Evolutionary conservation across 2,329 filamentous ascomycete genomes (phyloP).

Genomic region (Fusarium sp.): DNA sequence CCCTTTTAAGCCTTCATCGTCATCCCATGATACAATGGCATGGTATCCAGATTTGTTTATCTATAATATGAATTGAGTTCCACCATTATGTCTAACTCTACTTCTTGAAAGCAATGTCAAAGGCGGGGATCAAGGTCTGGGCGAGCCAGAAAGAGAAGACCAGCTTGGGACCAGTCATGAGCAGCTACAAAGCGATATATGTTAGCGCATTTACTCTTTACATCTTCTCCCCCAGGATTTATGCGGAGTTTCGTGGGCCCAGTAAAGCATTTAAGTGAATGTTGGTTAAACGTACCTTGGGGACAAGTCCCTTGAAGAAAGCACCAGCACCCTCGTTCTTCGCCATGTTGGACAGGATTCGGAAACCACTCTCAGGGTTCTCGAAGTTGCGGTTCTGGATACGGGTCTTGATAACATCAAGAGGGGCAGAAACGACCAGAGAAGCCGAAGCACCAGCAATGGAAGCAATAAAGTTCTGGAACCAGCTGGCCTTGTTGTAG

Average conservation of each 20-base stretch:
- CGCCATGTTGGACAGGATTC: constrained; percentile 92
- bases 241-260: constrained; percentile 13
- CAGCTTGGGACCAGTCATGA: constrained; percentile 99
- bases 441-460: constrained; percentile 95
- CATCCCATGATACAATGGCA: constrained; percentile 14
- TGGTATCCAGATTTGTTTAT: constrained; percentile 37
- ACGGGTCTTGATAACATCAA: constrained; percentile 98
- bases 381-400: constrained; percentile 99
- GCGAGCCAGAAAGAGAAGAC: constrained; percentile 99
- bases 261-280: neutral
- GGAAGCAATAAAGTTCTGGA: constrained; percentile 97
- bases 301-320: constrained; percentile 98
- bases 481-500: constrained; percentile 95
- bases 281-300: constrained; percentile 73
- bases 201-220: constrained; percentile 20
- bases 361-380: constrained; percentile 93
- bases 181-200: constrained; percentile 66
- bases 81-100: constrained; percentile 24
- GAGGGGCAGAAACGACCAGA: constrained; percentile 93
- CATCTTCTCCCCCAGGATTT: neutral
- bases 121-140: constrained; percentile 96
- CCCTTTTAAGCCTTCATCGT: constrained; percentile 22
- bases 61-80: constrained; percentile 30
- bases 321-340: constrained; percentile 86
- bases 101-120: constrained; percentile 67